Conservation (phyloP, 2,329 filamentous ascomycete species). For the Diplocarpon mali region DNA sequence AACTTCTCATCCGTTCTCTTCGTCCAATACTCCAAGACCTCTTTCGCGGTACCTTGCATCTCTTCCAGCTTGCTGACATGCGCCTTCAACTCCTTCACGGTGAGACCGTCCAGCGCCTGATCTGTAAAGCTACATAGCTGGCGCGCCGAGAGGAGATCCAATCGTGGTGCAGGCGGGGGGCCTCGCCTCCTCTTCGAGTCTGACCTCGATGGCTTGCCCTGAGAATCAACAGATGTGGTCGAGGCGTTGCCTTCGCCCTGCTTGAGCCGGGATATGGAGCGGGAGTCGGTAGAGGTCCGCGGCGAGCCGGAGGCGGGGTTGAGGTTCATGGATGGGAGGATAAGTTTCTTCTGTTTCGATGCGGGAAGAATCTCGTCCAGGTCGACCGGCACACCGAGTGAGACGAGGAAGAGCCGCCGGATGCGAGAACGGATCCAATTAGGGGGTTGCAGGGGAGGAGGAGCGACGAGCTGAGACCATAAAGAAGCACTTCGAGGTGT, state of each 20-base stretch:
- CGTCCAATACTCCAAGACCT: constrained; percentile 80
- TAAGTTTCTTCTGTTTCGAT: constrained; percentile 94
- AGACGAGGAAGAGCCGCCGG: constrained; percentile 87
- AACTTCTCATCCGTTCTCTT: constrained; percentile 76
- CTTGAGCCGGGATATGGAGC: constrained; percentile 23
- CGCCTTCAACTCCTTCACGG: constrained; percentile 59
- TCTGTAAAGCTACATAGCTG: constrained; percentile 77
- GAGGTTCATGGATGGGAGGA: constrained; percentile 66
- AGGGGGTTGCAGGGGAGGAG: constrained; percentile 85
- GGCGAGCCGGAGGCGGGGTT: constrained; percentile 39
- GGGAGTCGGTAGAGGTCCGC: constrained; percentile 43
- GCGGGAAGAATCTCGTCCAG: constrained; percentile 94
- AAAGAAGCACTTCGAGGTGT: constrained; percentile 81
- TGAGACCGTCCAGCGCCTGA: constrained; percentile 70
- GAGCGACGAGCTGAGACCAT: constrained; percentile 93
- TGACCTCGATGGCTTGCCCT: constrained; percentile 40
- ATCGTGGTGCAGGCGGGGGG: constrained; percentile 56
- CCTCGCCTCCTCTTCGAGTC: constrained; percentile 36
- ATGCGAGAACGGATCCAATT: constrained; percentile 98
- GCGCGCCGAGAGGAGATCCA: constrained; percentile 69
- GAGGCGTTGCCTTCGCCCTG: constrained; percentile 38
- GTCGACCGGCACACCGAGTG: constrained; percentile 89
- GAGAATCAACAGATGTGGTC: constrained; percentile 47
- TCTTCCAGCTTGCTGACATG: constrained; percentile 62
- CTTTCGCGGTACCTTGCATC: constrained; percentile 59